phyloP scores from a whole-genome alignment of 2,329 filamentous ascomycete genomes.

The Beauveria sp. region DNA sequence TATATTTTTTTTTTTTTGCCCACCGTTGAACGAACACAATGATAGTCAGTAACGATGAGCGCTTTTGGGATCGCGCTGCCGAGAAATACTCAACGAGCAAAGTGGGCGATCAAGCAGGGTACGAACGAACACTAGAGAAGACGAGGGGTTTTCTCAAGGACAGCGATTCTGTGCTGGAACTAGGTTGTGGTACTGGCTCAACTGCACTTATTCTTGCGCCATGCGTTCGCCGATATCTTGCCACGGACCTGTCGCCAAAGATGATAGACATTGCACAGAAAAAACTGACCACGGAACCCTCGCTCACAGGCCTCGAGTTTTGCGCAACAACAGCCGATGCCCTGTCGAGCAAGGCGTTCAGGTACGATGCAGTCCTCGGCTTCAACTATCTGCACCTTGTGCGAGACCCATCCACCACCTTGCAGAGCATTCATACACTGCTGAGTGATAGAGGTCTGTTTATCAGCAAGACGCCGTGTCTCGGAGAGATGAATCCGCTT shows the following conservation, averaged over 20 bases:
- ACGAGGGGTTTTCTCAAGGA: conserved; percentile 10
- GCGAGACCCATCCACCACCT: conserved; percentile 11
- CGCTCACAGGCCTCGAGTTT: conserved; percentile 6
- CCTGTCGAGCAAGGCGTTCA: conserved; percentile 8
- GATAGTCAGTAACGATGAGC: conserved; percentile 6
- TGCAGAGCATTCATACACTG: conserved; percentile 6
- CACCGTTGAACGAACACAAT: not conserved
- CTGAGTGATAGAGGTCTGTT: conserved; percentile 13
- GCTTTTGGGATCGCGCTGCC: conserved; percentile 13
- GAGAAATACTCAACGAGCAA: conserved; percentile 11
- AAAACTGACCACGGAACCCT: not conserved
- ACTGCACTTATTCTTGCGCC: conserved; percentile 14
- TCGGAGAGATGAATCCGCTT: conserved; percentile 11
- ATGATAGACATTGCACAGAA: conserved; percentile 12
- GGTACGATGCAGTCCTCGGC: conserved; percentile 12
- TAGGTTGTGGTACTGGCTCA: conserved; percentile 16
- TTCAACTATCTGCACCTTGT: conserved; percentile 16
- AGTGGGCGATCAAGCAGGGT: conserved; percentile 14
- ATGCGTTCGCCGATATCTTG: conserved; percentile 10
- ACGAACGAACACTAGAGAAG: conserved; percentile 12
- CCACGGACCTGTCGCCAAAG: conserved; percentile 13
- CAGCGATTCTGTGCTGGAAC: conserved; percentile 13
- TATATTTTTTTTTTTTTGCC: too few relatives aligned
- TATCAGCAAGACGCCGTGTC: conserved; percentile 16
- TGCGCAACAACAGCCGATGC: conserved; percentile 10